Conservation (phyloP, 2,329 filamentous ascomycete species). For the Sporothrix luriei region DNA sequence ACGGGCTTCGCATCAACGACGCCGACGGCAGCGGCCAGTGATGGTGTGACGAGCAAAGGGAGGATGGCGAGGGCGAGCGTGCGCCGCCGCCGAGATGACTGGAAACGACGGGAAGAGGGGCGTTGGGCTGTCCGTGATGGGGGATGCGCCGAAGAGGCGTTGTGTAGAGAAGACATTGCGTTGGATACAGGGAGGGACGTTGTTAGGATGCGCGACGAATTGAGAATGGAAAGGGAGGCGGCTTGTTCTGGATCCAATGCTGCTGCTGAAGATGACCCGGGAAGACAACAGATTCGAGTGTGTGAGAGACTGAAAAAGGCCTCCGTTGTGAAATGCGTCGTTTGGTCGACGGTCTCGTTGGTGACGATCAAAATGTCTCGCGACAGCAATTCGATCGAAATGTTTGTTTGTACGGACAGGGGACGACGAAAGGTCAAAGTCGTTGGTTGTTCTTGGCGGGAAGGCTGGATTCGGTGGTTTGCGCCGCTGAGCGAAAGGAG, state of each 20-base stretch:
- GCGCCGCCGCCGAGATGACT: slow-evolving; percentile 29
- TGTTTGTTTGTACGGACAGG: neutral
- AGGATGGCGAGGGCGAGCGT: slow-evolving; percentile 33
- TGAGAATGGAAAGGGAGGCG: neutral
- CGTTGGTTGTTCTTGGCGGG: slow-evolving; percentile 19
- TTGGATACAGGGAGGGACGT: neutral
- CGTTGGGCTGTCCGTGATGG: slow-evolving; percentile 25
- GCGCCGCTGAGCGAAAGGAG: slow-evolving; percentile 9
- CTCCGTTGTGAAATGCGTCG: slow-evolving; percentile 3
- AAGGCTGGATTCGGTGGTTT: slow-evolving; percentile 7
- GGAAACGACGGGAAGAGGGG: slow-evolving; percentile 5
- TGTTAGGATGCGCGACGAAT: neutral
- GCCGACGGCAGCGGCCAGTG: slow-evolving; percentile 28
- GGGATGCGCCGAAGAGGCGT: slow-evolving; percentile 24
- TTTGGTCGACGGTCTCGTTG: neutral
- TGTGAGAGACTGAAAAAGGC: neutral
- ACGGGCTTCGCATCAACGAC: slow-evolving; percentile 12
- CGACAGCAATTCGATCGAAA: neutral
- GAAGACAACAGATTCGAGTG: neutral
- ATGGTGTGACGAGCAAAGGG: slow-evolving; percentile 33
- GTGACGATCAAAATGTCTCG: neutral
- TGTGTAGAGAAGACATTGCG: slow-evolving; percentile 28
- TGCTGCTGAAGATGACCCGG: neutral
- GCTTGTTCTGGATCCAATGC: neutral
- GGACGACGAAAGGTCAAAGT: slow-evolving; percentile 4